phyloP scores from a whole-genome alignment of 2,329 filamentous ascomycete genomes.

The Fusarium pseudoanthophilum region DNA sequence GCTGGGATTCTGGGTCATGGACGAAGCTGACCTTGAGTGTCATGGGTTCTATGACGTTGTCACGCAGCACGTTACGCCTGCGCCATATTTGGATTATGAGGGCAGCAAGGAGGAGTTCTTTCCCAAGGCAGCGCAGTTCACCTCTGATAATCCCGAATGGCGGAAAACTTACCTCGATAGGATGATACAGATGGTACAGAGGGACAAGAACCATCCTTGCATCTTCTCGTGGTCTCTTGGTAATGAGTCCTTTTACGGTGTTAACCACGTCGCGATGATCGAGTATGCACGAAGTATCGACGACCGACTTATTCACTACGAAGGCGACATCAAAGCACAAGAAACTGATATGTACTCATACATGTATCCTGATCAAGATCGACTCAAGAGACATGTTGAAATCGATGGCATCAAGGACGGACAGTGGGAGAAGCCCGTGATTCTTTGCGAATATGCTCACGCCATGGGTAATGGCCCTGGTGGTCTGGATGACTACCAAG shows the following conservation, averaged over 20 bases:
- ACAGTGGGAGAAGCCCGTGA: conserved; percentile 3
- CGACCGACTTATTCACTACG: conserved; percentile 12
- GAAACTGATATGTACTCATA: conserved; percentile 17
- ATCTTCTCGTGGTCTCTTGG: conserved; percentile 18
- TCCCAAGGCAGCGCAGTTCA: conserved; percentile 12
- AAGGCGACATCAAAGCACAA: conserved; percentile 19
- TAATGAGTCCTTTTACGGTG: conserved; percentile 11
- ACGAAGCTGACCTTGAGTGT: conserved; percentile 11
- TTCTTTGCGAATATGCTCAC: conserved; percentile 16
- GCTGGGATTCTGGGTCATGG: conserved; percentile 18
- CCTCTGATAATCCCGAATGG: conserved; percentile 16
- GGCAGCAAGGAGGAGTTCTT: conserved; percentile 20
- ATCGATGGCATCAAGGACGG: conserved; percentile 2
- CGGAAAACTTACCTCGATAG: background rate
- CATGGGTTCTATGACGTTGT: conserved; percentile 17
- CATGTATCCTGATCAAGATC: conserved; percentile 17
- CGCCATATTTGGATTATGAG: conserved; percentile 14
- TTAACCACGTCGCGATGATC: conserved; percentile 12
- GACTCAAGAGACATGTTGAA: conserved; percentile 5
- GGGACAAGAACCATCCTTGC: conserved; percentile 17
- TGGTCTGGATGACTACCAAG: conserved; percentile 1
- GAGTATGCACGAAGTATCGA: conserved; percentile 11
- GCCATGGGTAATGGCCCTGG: conserved; percentile 9
- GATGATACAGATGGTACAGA: conserved; percentile 11
- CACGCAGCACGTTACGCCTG: conserved; percentile 1